Evolutionary conservation across 805 yeast species (phyloP), one percentile per base, ranked within the genome.

Genomic region (Wickerhamomyces silvicola): DNA sequence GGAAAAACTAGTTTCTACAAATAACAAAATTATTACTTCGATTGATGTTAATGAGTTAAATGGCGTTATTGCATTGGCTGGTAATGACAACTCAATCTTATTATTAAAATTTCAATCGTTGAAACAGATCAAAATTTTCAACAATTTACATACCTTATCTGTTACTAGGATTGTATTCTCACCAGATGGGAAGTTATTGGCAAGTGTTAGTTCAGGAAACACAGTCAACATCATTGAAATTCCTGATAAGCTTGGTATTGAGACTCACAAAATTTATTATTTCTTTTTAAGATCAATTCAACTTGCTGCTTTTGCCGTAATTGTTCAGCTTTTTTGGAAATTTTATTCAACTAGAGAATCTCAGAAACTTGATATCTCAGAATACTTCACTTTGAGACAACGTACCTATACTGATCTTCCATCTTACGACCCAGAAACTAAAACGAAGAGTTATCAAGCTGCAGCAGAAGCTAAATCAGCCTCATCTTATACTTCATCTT

Each of bases 161-260:
- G 77, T 87, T 29, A 84, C 95, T 0, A 68, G 72, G 29, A 73
- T 84, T 5, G 62, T 75, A 1, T 78, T 85, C 38, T 79, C 86
- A 5, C 79, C 81, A 3, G 68, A 76, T 50, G 87, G 90, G 5
- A 61, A 70, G 30, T 68, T 67, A 36, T 58, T 86, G 30, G 94
- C 87, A 3, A 72, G 84, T 18, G 81, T 77, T 0, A 80, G 92
- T 16, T 86, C 85, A 3, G 83, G 88, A 2, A 78, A 80, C 38
- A 66, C 85, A 1, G 69, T 87, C 19, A 76, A 70, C 42, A 74
- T 85, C 8, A 56, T 79, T 32, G 70, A 66, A 37, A 57, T 85
- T 19, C 88, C 92, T 4, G 59, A 56, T 18, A 67, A 64, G 5
- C 62, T 62, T 12, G 56, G 56, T 9, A 35, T 47, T 23, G 54